These are phyloP conservation scores for Psilocybe sp. DNA, from an alignment of 768 basidiomycete species.

Conservation along the genomic window DNA sequence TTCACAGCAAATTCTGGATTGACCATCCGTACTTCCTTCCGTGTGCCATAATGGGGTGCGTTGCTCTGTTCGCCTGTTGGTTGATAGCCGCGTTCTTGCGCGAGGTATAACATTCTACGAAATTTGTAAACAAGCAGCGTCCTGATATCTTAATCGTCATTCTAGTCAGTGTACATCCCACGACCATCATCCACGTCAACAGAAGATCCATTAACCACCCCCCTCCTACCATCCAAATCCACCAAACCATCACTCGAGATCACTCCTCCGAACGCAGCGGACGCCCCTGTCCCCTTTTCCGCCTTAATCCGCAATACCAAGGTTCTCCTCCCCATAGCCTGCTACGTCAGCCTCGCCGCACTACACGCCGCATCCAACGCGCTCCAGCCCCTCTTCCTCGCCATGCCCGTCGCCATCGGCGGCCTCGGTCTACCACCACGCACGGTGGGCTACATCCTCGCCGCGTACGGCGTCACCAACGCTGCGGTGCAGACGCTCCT, in stretches of 20 bases:
- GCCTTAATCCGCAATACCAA: slow-evolving; percentile 37
- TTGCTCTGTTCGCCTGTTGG: slow-evolving; percentile 15
- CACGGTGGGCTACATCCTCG: slow-evolving; percentile 52
- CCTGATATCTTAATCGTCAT: not conserved
- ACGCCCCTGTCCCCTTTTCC: slow-evolving; percentile 41
- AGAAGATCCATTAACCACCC: too few relatives aligned
- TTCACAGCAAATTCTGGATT: slow-evolving; percentile 16
- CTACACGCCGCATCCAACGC: slow-evolving; percentile 28
- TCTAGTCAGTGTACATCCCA: too few relatives aligned
- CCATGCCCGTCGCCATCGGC: slow-evolving; percentile 53
- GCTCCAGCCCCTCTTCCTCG: slow-evolving; percentile 51
- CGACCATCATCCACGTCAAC: too few relatives aligned
- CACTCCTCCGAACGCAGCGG: too few relatives aligned
- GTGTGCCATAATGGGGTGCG: slow-evolving; percentile 12
- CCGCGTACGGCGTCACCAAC: slow-evolving; percentile 48
- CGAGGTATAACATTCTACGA: slow-evolving; percentile 12
- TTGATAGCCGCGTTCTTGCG: slow-evolving; percentile 11
- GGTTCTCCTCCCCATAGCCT: slow-evolving; percentile 51
- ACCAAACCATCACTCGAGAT: too few relatives aligned
- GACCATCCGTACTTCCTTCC: slow-evolving; percentile 24
- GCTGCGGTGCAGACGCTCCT: slow-evolving; percentile 51
- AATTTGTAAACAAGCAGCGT: not conserved
- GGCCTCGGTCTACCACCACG: slow-evolving; percentile 56
- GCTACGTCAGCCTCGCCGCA: slow-evolving; percentile 54
- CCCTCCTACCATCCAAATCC: too few relatives aligned